phyloP scores from a whole-genome alignment of 108 stramenopile genomes.

The Epithemia pelagica region DNA sequence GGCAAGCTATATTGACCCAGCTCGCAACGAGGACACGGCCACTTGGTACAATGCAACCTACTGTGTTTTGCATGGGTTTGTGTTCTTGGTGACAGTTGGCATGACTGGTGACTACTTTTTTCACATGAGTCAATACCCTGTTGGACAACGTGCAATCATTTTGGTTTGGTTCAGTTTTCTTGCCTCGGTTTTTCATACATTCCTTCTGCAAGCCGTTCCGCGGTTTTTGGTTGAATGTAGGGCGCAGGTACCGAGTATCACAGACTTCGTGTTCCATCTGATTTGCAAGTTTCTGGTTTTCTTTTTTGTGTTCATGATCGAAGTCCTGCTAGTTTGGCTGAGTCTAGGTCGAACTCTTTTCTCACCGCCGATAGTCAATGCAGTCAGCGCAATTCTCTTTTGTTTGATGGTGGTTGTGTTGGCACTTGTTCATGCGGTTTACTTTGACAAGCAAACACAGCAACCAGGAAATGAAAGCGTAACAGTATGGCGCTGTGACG shows the following conservation, averaged over 20 bases:
- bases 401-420: not conserved
- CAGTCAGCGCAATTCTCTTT: not conserved
- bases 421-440: not conserved
- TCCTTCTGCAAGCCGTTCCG: slow-evolving; percentile 1
- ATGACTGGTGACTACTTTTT: not conserved
- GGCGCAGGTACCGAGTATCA: not conserved
- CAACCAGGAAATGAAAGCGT: not conserved
- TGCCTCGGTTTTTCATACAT: not conserved
- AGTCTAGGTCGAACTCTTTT: not conserved
- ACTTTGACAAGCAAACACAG: not conserved
- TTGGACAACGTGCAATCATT: not conserved
- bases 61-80: not conserved
- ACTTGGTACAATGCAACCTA: not conserved
- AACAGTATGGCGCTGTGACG: not conserved
- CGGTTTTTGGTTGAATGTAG: not conserved
- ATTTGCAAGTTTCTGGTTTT: not conserved
- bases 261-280: not conserved
- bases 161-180: not conserved
- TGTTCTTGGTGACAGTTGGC: not conserved
- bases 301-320: not conserved
- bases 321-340: slow-evolving; percentile 4
- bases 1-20: not conserved
- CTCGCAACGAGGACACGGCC: not conserved
- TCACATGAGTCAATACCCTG: not conserved
- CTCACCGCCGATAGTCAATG: not conserved